These are phyloP conservation scores for Serendipita sp. DNA, from an alignment of 768 basidiomycete species.

Conservation along the genomic window DNA sequence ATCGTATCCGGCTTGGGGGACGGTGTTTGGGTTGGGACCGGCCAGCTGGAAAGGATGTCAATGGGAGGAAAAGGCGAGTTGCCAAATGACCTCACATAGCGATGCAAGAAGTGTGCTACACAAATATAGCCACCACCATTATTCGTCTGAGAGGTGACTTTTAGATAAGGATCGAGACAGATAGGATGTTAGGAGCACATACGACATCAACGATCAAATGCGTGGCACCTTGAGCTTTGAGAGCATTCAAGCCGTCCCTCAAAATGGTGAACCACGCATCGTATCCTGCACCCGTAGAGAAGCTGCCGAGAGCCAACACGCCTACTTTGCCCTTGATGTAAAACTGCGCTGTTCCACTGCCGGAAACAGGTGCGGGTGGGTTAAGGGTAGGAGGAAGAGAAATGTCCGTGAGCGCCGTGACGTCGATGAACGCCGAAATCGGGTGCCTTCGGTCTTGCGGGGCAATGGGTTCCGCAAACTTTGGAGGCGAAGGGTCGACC, in stretches of 20 bases:
- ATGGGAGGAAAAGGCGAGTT: too few relatives aligned
- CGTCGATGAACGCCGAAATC: slow-evolving; percentile 36
- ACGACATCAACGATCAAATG: slow-evolving; percentile 46
- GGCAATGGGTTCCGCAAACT: slow-evolving; percentile 8
- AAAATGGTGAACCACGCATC: slow-evolving; percentile 28
- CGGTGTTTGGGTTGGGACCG: slow-evolving; percentile 35
- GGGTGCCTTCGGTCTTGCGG: slow-evolving; percentile 20
- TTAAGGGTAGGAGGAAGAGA: slow-evolving; percentile 22
- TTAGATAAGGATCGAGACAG: too few relatives aligned
- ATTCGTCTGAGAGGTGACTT: too few relatives aligned
- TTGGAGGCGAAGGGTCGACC: slow-evolving; percentile 1
- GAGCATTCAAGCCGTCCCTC: slow-evolving; percentile 29
- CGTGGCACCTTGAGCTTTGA: slow-evolving; percentile 34
- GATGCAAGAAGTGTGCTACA: slow-evolving; percentile 34
- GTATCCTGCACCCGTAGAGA: slow-evolving; percentile 30
- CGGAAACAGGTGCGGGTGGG: slow-evolving; percentile 26
- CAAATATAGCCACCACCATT: slow-evolving; percentile 38
- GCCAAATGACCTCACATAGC: too few relatives aligned
- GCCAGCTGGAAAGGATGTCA: slow-evolving; percentile 21
- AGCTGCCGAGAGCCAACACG: slow-evolving; percentile 42
- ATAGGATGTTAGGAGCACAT: slow-evolving; percentile 7
- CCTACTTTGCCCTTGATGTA: slow-evolving; percentile 40
- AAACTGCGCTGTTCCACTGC: slow-evolving; percentile 40
- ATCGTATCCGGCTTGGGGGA: too few relatives aligned
- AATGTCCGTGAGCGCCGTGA: slow-evolving; percentile 27